These are phyloP conservation scores for Orobanche coerulescens DNA, from an alignment of 257 asterid species.

Conservation along the genomic window DNA sequence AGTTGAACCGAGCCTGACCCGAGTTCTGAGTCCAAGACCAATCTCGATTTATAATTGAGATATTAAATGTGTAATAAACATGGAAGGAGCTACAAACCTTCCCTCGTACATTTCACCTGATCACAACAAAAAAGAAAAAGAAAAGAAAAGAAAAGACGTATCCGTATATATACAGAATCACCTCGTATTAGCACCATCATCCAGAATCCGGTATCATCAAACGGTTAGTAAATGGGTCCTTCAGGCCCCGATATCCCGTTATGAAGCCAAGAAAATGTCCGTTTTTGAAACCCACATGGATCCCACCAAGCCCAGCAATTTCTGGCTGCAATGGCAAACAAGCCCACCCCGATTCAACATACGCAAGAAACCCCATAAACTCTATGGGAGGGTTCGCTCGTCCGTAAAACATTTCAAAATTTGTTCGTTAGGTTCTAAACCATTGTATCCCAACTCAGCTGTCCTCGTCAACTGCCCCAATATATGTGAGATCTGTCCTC, in stretches of 20 bases:
- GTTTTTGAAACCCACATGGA: not conserved
- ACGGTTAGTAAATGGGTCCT: slow-evolving; percentile 24
- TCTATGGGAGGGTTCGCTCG: slow-evolving; percentile 18
- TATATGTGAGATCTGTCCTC: slow-evolving; percentile 59
- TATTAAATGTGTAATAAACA: slow-evolving; percentile 21
- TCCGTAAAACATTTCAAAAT: slow-evolving; percentile 21
- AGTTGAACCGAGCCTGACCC: not conserved
- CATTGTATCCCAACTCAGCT: slow-evolving; percentile 32
- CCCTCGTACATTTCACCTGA: slow-evolving; percentile 29
- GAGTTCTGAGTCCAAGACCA: not conserved
- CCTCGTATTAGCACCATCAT: slow-evolving; percentile 28
- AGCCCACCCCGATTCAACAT: slow-evolving; percentile 15
- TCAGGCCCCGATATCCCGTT: not conserved
- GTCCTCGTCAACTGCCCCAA: slow-evolving; percentile 72
- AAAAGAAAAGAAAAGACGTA: slow-evolving; percentile 26
- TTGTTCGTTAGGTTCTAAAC: slow-evolving; percentile 7
- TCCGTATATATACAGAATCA: slow-evolving; percentile 41
- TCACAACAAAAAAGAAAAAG: slow-evolving; percentile 15
- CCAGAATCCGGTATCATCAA: slow-evolving; percentile 23
- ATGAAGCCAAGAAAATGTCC: slow-evolving; percentile 13
- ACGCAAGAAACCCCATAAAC: not conserved
- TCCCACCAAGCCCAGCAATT: slow-evolving; percentile 25
- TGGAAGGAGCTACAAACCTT: slow-evolving; percentile 33
- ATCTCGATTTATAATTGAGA: slow-evolving; percentile 20
- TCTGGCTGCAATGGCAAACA: slow-evolving; percentile 29